Conservation (phyloP, 2,329 filamentous ascomycete genomes). For the Pseudogymnoascus verrucosus region DNA sequence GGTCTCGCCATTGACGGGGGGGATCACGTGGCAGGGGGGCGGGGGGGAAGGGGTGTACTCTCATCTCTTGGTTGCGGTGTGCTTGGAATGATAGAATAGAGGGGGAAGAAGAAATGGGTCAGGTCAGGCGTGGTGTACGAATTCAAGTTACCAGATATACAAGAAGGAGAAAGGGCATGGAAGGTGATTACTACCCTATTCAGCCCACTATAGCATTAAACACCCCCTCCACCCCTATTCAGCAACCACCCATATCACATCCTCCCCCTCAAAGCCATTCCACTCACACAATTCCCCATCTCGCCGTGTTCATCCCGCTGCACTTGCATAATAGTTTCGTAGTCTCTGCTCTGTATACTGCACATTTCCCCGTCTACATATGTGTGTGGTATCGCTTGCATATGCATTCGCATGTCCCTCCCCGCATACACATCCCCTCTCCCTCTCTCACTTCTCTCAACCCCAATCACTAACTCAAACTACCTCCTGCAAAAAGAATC, state of each 20-base stretch:
- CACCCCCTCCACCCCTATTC: not conserved
- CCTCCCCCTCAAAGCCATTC: too few species aligned
- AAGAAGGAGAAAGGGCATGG: not conserved
- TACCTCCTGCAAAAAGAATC: not conserved
- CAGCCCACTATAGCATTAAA: not conserved
- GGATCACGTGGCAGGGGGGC: too few species aligned
- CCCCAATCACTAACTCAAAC: not conserved
- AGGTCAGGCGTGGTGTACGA: too few species aligned
- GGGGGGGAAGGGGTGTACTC: too few species aligned
- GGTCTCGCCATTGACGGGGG: too few species aligned
- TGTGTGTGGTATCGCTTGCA: not conserved
- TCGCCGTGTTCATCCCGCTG: too few species aligned
- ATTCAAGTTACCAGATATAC: not conserved
- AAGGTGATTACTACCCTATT: not conserved
- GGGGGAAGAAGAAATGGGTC: too few species aligned
- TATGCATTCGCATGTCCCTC: not conserved
- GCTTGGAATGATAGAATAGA: too few species aligned
- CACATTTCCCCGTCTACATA: not conserved
- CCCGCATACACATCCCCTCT: not conserved
- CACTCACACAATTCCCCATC: too few species aligned
- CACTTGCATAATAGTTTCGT: not conserved
- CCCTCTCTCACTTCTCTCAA: not conserved
- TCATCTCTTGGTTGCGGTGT: too few species aligned
- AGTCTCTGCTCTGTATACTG: not conserved
- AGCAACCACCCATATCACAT: not conserved